phyloP scores from a whole-genome alignment of 352 stramenopile species.

The Globisporangium cederbergense region DNA sequence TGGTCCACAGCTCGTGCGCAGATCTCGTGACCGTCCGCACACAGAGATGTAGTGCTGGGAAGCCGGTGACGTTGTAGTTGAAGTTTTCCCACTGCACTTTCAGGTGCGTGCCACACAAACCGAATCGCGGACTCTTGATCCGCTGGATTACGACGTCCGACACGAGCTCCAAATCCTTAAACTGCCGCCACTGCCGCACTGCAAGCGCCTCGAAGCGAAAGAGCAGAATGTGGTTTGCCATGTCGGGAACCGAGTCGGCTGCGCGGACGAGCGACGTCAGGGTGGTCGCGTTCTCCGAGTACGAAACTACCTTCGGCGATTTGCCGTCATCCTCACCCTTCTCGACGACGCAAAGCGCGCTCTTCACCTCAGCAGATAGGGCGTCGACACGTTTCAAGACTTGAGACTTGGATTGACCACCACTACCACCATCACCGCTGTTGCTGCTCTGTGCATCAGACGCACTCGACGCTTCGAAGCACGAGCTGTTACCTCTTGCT shows the following conservation, averaged over 20 bases:
- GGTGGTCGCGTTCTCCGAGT: not conserved
- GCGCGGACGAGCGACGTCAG: not conserved
- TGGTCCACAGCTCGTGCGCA: not conserved
- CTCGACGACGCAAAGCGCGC: not conserved
- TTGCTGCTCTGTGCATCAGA: not conserved
- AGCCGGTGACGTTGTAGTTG: constrained; percentile 1
- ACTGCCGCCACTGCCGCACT: not conserved
- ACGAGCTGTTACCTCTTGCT: not conserved
- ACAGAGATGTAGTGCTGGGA: not conserved
- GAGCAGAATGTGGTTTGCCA: not conserved
- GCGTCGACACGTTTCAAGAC: not conserved
- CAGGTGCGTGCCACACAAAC: not conserved
- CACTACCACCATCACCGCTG: too few species aligned
- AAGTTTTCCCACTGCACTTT: constrained; percentile 3
- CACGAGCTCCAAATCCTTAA: not conserved
- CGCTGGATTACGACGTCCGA: not conserved
- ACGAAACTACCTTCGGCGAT: not conserved
- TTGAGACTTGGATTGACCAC: not conserved
- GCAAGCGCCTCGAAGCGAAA: not conserved
- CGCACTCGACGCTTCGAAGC: not conserved
- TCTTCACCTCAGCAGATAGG: not conserved
- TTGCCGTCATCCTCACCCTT: not conserved
- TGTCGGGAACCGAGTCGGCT: not conserved
- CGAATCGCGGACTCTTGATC: constrained; percentile 1
- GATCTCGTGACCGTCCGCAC: not conserved